These are phyloP conservation scores for Chaetomium cochliodes DNA, from an alignment of 495 filamentous ascomycete species.

Conservation along the genomic window DNA sequence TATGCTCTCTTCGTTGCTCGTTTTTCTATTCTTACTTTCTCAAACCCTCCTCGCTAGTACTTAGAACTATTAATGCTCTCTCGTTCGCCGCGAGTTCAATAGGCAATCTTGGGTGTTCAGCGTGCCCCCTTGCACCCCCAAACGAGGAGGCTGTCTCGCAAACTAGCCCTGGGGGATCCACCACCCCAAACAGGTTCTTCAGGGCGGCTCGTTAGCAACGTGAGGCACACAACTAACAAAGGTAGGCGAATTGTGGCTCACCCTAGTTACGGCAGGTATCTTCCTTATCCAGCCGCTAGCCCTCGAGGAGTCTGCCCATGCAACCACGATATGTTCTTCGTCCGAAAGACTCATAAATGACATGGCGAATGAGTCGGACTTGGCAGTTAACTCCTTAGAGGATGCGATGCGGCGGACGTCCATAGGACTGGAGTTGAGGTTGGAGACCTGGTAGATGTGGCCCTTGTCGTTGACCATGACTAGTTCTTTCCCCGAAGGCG, in stretches of 20 bases:
- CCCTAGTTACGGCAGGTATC: constrained; percentile 26
- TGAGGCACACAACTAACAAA: not conserved
- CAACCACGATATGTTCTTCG: constrained; percentile 38
- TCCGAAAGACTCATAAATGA: constrained; percentile 36
- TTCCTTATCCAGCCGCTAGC: constrained; percentile 36
- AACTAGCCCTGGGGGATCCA: constrained; percentile 7
- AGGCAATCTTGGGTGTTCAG: not conserved
- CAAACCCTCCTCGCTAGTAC: not conserved
- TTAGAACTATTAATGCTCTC: not conserved
- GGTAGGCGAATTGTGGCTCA: not conserved
- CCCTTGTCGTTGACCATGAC: constrained; percentile 43
- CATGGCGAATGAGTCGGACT: constrained; percentile 37
- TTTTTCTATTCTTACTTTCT: too few species aligned
- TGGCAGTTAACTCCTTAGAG: constrained; percentile 35
- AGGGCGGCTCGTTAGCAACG: not conserved
- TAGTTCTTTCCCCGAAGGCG: constrained; percentile 34
- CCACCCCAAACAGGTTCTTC: constrained; percentile 1
- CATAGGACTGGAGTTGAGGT: constrained; percentile 37
- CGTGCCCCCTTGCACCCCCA: not conserved
- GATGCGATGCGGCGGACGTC: constrained; percentile 32
- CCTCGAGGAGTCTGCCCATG: constrained; percentile 37
- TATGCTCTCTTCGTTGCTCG: too few species aligned
- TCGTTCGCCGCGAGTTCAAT: constrained; percentile 13
- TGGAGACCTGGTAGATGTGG: constrained; percentile 37
- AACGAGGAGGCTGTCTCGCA: constrained; percentile 5